Evolutionary conservation across 495 filamentous ascomycete species (phyloP), one percentile per base, ranked within the genome.

Genomic region (Talaromyces stipitatus): DNA sequence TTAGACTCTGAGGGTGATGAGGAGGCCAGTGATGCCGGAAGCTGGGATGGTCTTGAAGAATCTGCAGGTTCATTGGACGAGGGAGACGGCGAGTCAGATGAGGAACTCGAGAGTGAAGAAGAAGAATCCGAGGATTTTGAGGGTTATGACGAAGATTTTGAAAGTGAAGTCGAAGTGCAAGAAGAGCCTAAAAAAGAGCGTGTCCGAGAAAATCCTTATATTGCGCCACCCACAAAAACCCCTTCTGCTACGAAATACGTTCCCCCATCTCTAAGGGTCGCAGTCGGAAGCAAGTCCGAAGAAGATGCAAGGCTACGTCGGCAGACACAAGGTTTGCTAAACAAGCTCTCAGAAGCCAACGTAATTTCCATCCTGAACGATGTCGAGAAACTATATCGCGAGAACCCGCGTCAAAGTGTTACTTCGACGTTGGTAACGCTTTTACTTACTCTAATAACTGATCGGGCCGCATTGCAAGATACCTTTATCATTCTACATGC

Each of bases 261-360:
- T 9, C 92, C 95, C 8, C 94, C 92, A 9, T 94, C 90, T 9
- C 73, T 94, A 28, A 84, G 92, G 27, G 83, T 81, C 54, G 71
- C 76, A 26, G 69, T 76, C 0, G 73, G 79, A 10, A 83, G 82
- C 1, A 85, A 88, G 50, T 75, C 78, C 1, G 90, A 96, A 65
- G 75, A 81, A 29, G 77, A 89, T 7, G 76, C 78, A 5, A 84
- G 86, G 20, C 70, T 98, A 41, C 83, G 82, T 50, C 82, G 91
- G 51, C 88, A 92, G 65, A 80, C 87, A 14, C 90, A 96, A 61
- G 94, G 94, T 67, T 78, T 94, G 9, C 77, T 97, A 58, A 98
- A 98, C 73, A 87, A 92, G 64, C 72, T 98, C 41, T 96, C 95
- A 1, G 92, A 97, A 66, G 84, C 90, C 3, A 97, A 90, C 62